phyloP scores from a whole-genome alignment of 805 yeast genomes.

The Ascoidea rubescens region DNA sequence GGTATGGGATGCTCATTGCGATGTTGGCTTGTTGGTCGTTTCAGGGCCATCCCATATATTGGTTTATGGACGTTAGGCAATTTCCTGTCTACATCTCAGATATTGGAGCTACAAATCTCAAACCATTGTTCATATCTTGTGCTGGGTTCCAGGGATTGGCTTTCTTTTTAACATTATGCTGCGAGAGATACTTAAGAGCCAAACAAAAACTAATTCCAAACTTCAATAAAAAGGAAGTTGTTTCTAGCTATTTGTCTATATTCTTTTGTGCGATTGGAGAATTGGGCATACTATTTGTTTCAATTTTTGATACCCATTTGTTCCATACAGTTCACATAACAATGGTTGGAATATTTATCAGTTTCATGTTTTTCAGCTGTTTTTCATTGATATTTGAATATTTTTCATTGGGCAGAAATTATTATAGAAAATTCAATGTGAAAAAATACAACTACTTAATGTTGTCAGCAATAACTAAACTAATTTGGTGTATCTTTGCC shows the following conservation, averaged over 20 bases:
- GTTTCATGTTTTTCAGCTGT: constrained; percentile 42
- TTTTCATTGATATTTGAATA: constrained; percentile 31
- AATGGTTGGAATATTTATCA: constrained; percentile 65
- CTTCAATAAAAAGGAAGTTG: constrained; percentile 27
- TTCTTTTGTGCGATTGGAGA: constrained; percentile 39
- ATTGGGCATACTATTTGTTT: constrained; percentile 57
- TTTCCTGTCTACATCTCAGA: constrained; percentile 65
- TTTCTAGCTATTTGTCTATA: constrained; percentile 28
- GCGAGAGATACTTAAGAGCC: constrained; percentile 51
- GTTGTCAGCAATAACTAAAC: constrained; percentile 30
- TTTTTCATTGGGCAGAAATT: constrained; percentile 29
- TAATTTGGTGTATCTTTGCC: constrained; percentile 54
- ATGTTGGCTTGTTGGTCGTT: constrained; percentile 65
- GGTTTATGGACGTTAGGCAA: constrained; percentile 32
- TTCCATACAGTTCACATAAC: constrained; percentile 44
- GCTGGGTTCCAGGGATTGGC: constrained; percentile 67
- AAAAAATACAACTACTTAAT: constrained; percentile 9
- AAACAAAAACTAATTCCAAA: constrained; percentile 41
- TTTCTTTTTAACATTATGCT: constrained; percentile 45
- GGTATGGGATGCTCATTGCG: constrained; percentile 90
- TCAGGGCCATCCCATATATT: constrained; percentile 65
- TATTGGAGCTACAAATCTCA: constrained; percentile 75
- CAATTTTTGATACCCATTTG: constrained; percentile 53
- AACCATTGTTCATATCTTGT: constrained; percentile 74
- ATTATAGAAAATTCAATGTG: constrained; percentile 10